phyloP scores from a whole-genome alignment of 495 filamentous ascomycete species.

The Penicillium paradoxum region DNA sequence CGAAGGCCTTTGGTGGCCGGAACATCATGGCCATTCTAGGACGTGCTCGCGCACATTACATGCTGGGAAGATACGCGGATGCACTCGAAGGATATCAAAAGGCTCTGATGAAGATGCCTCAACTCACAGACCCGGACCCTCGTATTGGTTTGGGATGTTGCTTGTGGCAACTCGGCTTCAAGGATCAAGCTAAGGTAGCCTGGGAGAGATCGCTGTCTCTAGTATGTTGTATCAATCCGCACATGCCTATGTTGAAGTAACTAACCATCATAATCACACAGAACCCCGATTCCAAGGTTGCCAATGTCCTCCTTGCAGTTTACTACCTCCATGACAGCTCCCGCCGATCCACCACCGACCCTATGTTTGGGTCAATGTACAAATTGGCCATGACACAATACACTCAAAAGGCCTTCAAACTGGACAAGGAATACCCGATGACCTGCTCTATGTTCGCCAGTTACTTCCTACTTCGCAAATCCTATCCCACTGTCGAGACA shows the following conservation, averaged over 20 bases:
- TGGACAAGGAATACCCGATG: slow-evolving; percentile 89
- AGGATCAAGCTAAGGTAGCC: slow-evolving; percentile 81
- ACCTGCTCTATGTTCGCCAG: slow-evolving; percentile 84
- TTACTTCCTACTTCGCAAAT: slow-evolving; percentile 79
- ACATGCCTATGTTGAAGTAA: neutral
- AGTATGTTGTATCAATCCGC: slow-evolving; percentile 23
- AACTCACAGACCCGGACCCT: slow-evolving; percentile 90
- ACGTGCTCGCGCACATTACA: slow-evolving; percentile 76
- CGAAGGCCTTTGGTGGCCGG: slow-evolving; percentile 71
- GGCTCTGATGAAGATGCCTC: slow-evolving; percentile 74
- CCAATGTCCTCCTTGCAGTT: slow-evolving; percentile 81
- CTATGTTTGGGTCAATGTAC: slow-evolving; percentile 73
- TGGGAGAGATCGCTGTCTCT: slow-evolving; percentile 86
- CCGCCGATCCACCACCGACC: slow-evolving; percentile 68
- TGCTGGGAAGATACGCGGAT: slow-evolving; percentile 75
- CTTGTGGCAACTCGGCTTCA: slow-evolving; percentile 89
- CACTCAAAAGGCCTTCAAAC: slow-evolving; percentile 87
- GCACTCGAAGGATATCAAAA: slow-evolving; percentile 82
- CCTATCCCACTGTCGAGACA: slow-evolving; percentile 70
- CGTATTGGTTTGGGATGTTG: slow-evolving; percentile 93
- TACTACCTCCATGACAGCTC: slow-evolving; percentile 82
- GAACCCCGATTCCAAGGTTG: slow-evolving; percentile 85
- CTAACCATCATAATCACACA: slow-evolving; percentile 15
- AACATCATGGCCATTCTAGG: slow-evolving; percentile 91
- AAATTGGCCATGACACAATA: slow-evolving; percentile 92